Conservation (phyloP, 768 basidiomycete genomes). For the Hericium erinaceus region DNA sequence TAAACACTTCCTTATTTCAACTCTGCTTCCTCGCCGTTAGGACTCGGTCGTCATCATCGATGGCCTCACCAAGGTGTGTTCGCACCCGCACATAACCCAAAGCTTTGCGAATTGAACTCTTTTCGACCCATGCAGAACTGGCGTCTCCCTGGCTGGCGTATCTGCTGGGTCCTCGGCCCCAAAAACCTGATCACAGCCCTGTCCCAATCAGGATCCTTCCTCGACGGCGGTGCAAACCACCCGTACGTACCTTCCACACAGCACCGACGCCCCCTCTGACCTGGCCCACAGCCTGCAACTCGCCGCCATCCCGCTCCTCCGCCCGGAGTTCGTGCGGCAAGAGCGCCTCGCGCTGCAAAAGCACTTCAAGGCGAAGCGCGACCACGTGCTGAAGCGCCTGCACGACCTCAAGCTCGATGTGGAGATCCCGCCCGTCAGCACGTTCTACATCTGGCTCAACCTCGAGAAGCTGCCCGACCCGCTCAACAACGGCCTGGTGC, state of each 20-base stretch:
- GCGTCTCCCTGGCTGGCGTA: conserved; percentile 90
- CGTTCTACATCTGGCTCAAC: conserved; percentile 95
- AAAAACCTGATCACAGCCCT: conserved; percentile 83
- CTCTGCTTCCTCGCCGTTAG: conserved; percentile 20
- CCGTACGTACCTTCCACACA: conserved; percentile 37
- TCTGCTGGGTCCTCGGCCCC: conserved; percentile 91
- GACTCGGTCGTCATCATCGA: conserved; percentile 84
- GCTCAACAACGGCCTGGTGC: conserved; percentile 77
- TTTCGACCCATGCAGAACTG: conserved; percentile 54
- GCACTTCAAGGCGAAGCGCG: conserved; percentile 87
- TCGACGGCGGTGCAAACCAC: conserved; percentile 93
- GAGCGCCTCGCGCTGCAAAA: conserved; percentile 85
- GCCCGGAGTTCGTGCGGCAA: conserved; percentile 51
- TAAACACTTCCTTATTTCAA: too few species aligned
- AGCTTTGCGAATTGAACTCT: conserved; percentile 9
- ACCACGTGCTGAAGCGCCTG: conserved; percentile 80
- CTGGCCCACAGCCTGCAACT: conserved; percentile 56
- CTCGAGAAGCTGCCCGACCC: conserved; percentile 71
- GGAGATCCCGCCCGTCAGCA: conserved; percentile 63
- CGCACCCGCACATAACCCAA: conserved; percentile 13
- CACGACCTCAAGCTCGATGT: conserved; percentile 72
- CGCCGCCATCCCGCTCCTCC: conserved; percentile 78
- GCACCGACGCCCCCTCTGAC: background rate
- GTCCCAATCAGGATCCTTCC: conserved; percentile 88
- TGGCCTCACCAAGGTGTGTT: conserved; percentile 72